Conservation (phyloP, 805 yeast species). For the Candida sonorensis region DNA sequence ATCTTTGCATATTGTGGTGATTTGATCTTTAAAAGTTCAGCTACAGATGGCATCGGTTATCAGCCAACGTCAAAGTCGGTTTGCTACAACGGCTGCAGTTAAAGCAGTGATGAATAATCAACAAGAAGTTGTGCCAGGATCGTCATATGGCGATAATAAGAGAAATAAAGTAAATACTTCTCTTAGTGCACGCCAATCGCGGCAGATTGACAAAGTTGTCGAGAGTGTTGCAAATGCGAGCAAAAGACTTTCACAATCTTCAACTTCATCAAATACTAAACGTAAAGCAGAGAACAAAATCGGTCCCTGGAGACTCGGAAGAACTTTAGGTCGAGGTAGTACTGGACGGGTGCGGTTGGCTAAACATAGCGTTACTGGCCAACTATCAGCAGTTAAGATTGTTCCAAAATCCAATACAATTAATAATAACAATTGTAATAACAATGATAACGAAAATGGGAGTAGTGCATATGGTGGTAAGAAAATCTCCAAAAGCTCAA, state of each 20-base stretch:
- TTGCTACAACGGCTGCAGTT: slow-evolving; percentile 22
- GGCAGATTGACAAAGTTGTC: slow-evolving; percentile 40
- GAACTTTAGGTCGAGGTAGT: slow-evolving; percentile 76
- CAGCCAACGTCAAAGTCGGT: slow-evolving; percentile 15
- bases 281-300: slow-evolving; percentile 37
- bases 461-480: too few relatives aligned
- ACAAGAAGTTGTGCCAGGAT: too few relatives aligned
- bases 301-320: slow-evolving; percentile 81
- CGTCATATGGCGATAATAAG: too few relatives aligned
- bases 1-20: too few relatives aligned
- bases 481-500: slow-evolving; percentile 21
- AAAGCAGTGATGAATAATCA: slow-evolving; percentile 8
- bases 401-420: slow-evolving; percentile 50
- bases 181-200: too few relatives aligned
- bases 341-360: slow-evolving; percentile 77
- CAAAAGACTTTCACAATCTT: slow-evolving; percentile 32
- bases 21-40: too few relatives aligned
- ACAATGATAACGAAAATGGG: too few relatives aligned
- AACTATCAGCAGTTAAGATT: slow-evolving; percentile 77
- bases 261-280: slow-evolving; percentile 30
- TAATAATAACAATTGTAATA: slow-evolving; percentile 11
- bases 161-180: too few relatives aligned
- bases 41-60: too few relatives aligned
- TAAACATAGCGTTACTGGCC: slow-evolving; percentile 61
- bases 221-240: slow-evolving; percentile 31